Evolutionary conservation across 2,329 filamentous ascomycete species (phyloP).

Genomic region (Thelonectria discophora): DNA sequence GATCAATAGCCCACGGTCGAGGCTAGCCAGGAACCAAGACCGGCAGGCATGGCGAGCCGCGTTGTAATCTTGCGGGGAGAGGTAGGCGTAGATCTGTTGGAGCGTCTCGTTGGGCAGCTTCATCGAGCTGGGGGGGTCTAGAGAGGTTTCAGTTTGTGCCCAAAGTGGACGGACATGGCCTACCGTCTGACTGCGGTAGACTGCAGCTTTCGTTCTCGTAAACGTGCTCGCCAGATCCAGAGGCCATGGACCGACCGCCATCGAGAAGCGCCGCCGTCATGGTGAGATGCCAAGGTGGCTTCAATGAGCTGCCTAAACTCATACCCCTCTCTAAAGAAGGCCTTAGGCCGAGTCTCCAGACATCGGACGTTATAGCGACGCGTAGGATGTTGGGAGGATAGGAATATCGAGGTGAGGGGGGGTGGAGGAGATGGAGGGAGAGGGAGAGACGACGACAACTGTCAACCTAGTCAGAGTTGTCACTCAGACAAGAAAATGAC

Average conservation of each 20-base stretch:
- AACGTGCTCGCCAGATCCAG: slow-evolving; percentile 23
- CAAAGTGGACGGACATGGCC: background rate
- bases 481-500: background rate
- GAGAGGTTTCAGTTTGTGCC: background rate
- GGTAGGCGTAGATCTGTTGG: slow-evolving; percentile 46
- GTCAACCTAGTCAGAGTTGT: background rate
- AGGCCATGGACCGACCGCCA: slow-evolving; percentile 21
- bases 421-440: background rate
- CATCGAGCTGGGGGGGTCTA: slow-evolving; percentile 38
- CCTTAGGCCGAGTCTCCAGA: slow-evolving; percentile 40
- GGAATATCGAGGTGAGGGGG: slow-evolving; percentile 7
- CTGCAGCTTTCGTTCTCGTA: slow-evolving; percentile 19
- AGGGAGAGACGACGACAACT: background rate
- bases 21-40: slow-evolving; percentile 65
- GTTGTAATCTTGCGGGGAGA: slow-evolving; percentile 60
- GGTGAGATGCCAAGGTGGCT: background rate
- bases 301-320: slow-evolving; percentile 21
- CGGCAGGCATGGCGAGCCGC: slow-evolving; percentile 67
- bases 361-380: slow-evolving; percentile 7
- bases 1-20: slow-evolving; percentile 60
- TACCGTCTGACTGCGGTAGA: slow-evolving; percentile 18
- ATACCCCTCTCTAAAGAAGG: slow-evolving; percentile 40
- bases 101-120: slow-evolving; percentile 49
- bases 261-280: slow-evolving; percentile 35
- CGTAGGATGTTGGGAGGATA: background rate